Percentiles rank a stretch among this genome's conserved stretches.
These are phyloP conservation scores for Peronospora destructor DNA, from an alignment of 352 stramenopile species.

Conservation along the genomic window DNA sequence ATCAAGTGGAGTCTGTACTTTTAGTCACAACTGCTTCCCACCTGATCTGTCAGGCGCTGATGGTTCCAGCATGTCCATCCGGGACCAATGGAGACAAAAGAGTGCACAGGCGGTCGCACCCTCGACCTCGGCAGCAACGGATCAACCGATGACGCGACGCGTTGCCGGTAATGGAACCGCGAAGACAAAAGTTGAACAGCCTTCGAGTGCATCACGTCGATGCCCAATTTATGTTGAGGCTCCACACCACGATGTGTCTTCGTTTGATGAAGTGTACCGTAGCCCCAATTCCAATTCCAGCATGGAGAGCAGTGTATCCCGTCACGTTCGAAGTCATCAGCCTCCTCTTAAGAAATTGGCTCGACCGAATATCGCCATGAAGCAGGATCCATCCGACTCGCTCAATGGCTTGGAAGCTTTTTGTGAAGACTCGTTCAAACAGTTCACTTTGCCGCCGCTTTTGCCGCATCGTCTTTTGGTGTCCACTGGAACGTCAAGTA, in stretches of 20 bases:
- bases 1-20: slow-evolving; percentile 73
- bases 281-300: slow-evolving; percentile 23
- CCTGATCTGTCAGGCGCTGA: slow-evolving; percentile 39
- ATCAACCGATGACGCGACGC: slow-evolving; percentile 17
- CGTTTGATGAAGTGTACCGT: slow-evolving; percentile 26
- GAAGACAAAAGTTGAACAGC: slow-evolving; percentile 31
- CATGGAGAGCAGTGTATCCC: slow-evolving; percentile 23
- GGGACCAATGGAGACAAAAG: slow-evolving; percentile 70
- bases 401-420: slow-evolving; percentile 47
- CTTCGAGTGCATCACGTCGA: slow-evolving; percentile 4
- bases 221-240: slow-evolving; percentile 19
- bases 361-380: slow-evolving; percentile 20
- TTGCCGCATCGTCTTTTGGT: slow-evolving; percentile 35
- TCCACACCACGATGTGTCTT: slow-evolving; percentile 2
- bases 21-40: slow-evolving; percentile 79
- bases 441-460: slow-evolving; percentile 42
- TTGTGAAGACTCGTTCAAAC: slow-evolving; percentile 39
- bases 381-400: slow-evolving; percentile 17
- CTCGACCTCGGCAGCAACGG: neutral
- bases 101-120: slow-evolving; percentile 33
- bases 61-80: slow-evolving; percentile 38
- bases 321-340: slow-evolving; percentile 34
- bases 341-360: slow-evolving; percentile 50
- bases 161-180: slow-evolving; percentile 45
- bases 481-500: slow-evolving; percentile 22